Evolutionary conservation across 768 basidiomycete species (phyloP).

Genomic region (Hypsizygus marmoreus): DNA sequence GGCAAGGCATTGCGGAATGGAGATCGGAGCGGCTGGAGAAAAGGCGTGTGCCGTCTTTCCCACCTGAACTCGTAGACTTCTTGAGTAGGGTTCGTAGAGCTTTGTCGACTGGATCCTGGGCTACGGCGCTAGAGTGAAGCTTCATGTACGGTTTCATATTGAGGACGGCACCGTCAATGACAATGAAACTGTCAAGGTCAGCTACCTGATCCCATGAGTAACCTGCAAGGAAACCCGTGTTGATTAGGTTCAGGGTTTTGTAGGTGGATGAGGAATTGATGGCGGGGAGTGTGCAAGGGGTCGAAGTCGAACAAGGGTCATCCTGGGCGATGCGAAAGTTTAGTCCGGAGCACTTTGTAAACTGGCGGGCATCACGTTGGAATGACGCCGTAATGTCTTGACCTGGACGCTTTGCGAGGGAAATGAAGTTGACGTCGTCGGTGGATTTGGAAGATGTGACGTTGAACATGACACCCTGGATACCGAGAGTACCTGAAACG

Average conservation of each 20-base stretch:
- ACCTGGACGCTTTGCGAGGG: constrained; percentile 61
- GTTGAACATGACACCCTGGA: constrained; percentile 80
- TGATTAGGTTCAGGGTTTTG: constrained; percentile 58
- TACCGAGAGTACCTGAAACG: constrained; percentile 63
- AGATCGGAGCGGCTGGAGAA: constrained; percentile 75
- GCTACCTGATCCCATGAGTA: constrained; percentile 92
- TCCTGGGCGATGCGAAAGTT: constrained; percentile 72
- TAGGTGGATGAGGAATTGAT: constrained; percentile 61
- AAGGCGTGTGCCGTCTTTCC: constrained; percentile 88
- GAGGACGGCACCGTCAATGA: constrained; percentile 91
- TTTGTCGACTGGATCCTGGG: constrained; percentile 76
- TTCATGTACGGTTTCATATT: constrained; percentile 87
- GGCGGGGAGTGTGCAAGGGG: constrained; percentile 67
- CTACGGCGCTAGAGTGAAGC: constrained; percentile 66
- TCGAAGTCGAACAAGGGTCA: constrained; percentile 61
- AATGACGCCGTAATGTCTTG: constrained; percentile 93
- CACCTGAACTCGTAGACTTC: constrained; percentile 47
- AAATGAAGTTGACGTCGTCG: constrained; percentile 55
- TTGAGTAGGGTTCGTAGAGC: constrained; percentile 77
- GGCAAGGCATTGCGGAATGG: constrained; percentile 72
- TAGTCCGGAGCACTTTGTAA: constrained; percentile 62
- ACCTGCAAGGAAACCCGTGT: constrained; percentile 73
- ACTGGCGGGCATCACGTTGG: constrained; percentile 66
- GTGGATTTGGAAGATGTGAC: constrained; percentile 56
- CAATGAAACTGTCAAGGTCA: constrained; percentile 70